Percentiles rank a stretch among this genome's conserved stretches.
phyloP scores from a whole-genome alignment of 768 basidiomycete genomes.

The Tulasnella sp. region DNA sequence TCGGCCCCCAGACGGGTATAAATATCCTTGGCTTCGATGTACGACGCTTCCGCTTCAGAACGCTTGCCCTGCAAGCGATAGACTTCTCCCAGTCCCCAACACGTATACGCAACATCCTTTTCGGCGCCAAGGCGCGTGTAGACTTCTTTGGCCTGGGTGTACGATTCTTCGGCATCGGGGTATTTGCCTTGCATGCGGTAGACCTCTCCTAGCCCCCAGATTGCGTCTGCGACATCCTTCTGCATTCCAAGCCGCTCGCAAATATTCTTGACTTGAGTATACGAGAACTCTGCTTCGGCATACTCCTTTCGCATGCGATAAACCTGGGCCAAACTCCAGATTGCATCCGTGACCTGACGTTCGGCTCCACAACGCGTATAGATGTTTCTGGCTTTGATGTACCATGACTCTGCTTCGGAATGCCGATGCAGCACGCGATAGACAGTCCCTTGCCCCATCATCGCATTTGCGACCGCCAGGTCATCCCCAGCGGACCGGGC shows the following conservation, averaged over 20 bases:
- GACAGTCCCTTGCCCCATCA: background rate
- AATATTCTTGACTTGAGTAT: background rate
- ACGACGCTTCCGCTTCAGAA: too few relatives aligned
- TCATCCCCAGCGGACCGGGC: background rate
- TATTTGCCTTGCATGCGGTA: background rate
- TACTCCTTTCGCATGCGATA: background rate
- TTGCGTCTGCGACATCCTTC: background rate
- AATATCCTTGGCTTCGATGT: too few relatives aligned
- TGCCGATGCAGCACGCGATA: background rate
- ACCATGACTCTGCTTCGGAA: background rate
- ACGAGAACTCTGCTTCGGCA: background rate
- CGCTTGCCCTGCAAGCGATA: background rate
- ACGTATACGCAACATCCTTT: background rate
- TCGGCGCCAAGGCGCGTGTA: background rate
- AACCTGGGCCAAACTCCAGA: background rate
- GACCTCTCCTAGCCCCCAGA: background rate
- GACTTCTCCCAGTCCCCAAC: background rate
- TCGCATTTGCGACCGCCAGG: background rate
- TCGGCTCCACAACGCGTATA: background rate
- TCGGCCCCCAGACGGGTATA: too few relatives aligned
- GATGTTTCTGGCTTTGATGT: background rate
- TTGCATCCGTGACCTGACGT: background rate
- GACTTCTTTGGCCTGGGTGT: background rate
- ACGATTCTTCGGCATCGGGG: background rate
- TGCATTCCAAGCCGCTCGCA: background rate